Percentiles rank a stretch among this genome's conserved stretches.
Conservation (phyloP, 2,329 filamentous ascomycete species). For the Emmonsiellopsis sp. region DNA sequence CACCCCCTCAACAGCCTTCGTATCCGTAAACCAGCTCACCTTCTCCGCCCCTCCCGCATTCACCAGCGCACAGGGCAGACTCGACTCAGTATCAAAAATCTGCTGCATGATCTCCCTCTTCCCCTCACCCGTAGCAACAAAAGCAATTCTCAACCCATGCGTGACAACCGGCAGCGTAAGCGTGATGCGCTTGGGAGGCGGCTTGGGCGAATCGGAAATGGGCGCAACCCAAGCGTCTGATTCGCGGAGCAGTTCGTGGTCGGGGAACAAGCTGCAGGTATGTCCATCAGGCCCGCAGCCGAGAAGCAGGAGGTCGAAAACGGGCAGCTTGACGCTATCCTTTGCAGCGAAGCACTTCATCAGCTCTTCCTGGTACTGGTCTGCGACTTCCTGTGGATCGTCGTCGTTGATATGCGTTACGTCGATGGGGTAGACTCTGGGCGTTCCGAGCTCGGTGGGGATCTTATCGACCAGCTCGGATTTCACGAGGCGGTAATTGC, state of each 20-base stretch:
- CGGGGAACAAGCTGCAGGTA: conserved; percentile 93
- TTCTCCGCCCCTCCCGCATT: conserved; percentile 77
- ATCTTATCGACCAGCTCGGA: conserved; percentile 83
- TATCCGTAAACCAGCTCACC: conserved; percentile 92
- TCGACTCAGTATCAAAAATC: conserved; percentile 73
- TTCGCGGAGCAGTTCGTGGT: conserved; percentile 78
- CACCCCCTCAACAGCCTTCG: conserved; percentile 75
- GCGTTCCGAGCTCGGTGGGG: conserved; percentile 55
- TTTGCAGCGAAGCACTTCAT: conserved; percentile 80
- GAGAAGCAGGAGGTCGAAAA: conserved; percentile 89
- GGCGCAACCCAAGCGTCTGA: conserved; percentile 83
- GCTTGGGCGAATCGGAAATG: conserved; percentile 91
- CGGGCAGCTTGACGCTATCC: conserved; percentile 87
- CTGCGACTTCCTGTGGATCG: conserved; percentile 84
- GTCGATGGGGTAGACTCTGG: conserved; percentile 74
- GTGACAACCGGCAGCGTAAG: conserved; percentile 84
- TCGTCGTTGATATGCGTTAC: conserved; percentile 57
- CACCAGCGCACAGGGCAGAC: conserved; percentile 76
- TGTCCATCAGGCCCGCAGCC: conserved; percentile 95
- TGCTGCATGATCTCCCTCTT: conserved; percentile 90
- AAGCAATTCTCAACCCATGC: conserved; percentile 77
- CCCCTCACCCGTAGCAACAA: conserved; percentile 78
- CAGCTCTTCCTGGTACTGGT: conserved; percentile 83
- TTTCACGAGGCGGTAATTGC: conserved; percentile 87
- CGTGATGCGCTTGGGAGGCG: conserved; percentile 81